phyloP scores from a whole-genome alignment of 129 eudicot species.

The Lonicera japonica region DNA sequence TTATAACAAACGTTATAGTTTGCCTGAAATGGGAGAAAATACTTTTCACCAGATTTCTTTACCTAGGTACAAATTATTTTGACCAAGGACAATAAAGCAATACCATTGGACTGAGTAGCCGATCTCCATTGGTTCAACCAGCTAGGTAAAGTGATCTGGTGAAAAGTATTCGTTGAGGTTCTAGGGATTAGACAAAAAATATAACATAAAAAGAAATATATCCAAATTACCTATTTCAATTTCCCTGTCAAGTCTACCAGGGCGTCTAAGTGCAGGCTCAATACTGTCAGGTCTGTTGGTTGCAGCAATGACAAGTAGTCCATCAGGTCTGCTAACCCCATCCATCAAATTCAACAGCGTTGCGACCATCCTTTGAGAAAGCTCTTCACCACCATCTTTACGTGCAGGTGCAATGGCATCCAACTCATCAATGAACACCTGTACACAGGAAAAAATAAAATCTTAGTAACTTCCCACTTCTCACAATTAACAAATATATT shows the following conservation, averaged over 20 bases:
- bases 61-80: too few relatives aligned
- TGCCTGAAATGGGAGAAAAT: too few relatives aligned
- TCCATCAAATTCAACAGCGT: constrained; percentile 87
- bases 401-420: constrained; percentile 98
- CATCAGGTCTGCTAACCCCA: constrained; percentile 66
- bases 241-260: constrained; percentile 92
- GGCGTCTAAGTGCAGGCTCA: constrained; percentile 96
- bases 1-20: too few relatives aligned
- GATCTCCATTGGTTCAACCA: too few relatives aligned
- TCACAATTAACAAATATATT: too few relatives aligned
- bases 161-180: not conserved
- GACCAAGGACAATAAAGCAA: too few relatives aligned
- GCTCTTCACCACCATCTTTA: constrained; percentile 89
- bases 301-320: constrained; percentile 87
- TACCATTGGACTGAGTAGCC: too few relatives aligned
- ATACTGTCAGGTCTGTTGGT: constrained; percentile 85
- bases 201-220: not conserved
- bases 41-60: too few relatives aligned
- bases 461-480: too few relatives aligned
- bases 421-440: constrained; percentile 96
- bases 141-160: too few relatives aligned
- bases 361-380: constrained; percentile 92
- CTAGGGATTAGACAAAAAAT: not conserved
- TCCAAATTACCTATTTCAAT: constrained; percentile 61
- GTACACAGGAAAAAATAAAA: constrained; percentile 10